These are phyloP conservation scores for sorghum (Sorghum bicolor) DNA, from an alignment of 176 grass and related monocot genomes.

Conservation along the genomic window Sorghum_bicolor_NCBIv3 NC_012870.2:5127001-5127500, in stretches of 20 bases:
- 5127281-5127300: neutral
- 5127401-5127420: constrained; percentile 61
- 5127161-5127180: neutral
- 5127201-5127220: neutral
- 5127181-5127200: neutral
- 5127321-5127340: constrained; percentile 28
- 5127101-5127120: neutral
- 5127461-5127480: constrained; percentile 80
- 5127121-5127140: neutral
- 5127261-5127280: neutral
- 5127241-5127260: neutral
- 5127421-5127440: constrained; percentile 63
- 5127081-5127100: neutral
- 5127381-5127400: constrained; percentile 71
- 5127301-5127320: neutral
- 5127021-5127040: neutral
- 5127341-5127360: constrained; percentile 62
- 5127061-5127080: neutral
- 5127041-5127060: neutral
- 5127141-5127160: neutral
- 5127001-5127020: neutral
- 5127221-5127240: neutral
- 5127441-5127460: constrained; percentile 60
- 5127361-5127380: constrained; percentile 51
- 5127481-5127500: constrained; percentile 83